Evolutionary conservation across 2,329 filamentous ascomycete species (phyloP), one percentile per base, ranked within the genome.

Genomic region (Chlorencoelia australis): DNA sequence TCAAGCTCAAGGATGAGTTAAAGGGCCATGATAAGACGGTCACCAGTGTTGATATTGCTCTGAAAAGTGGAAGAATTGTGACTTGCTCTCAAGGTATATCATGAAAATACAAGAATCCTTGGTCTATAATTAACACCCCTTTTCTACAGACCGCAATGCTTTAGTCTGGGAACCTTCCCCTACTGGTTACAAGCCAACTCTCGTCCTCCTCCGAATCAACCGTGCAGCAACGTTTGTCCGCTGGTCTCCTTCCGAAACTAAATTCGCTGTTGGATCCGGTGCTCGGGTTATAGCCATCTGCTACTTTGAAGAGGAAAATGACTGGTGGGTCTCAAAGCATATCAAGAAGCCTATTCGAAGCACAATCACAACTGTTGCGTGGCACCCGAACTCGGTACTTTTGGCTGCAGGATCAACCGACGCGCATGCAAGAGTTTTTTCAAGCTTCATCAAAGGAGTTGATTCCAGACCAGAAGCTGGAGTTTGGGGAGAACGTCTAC

Each of bases 291-390:
- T 98, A 54, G 87, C 91, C 26, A 75, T 96, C 51, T 98, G 91
- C 71, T 96, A 96, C 68, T 98, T 98, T 53, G 91, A 98, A 58
- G 85, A 94, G 60, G 91, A 98, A 63, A 95, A 98, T 63, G 88
- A 98, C 68, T 98, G 91, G 91, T 98, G 91, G 91, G 89, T 98
- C 27, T 95, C 88, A 24, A 98, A 98, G 71, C 91, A 98, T 64
- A 66, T 98, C 57, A 96, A 96, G 76, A 98, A 96, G 73, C 91
- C 91, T 14, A 94, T 98, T 54, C 83, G 89, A 49, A 94, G 87
- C 59, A 98, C 91, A 39, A 89, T 98, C 53, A 96, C 91, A 38
- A 87, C 83, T 11, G 77, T 98, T 29, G 80, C 82, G 39, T 98
- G 91, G 91, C 91, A 98, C 62, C 91, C 91, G 22, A 98, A 98